phyloP scores from a whole-genome alignment of 169 alveolate species.

The Cytauxzoon felis region DNA sequence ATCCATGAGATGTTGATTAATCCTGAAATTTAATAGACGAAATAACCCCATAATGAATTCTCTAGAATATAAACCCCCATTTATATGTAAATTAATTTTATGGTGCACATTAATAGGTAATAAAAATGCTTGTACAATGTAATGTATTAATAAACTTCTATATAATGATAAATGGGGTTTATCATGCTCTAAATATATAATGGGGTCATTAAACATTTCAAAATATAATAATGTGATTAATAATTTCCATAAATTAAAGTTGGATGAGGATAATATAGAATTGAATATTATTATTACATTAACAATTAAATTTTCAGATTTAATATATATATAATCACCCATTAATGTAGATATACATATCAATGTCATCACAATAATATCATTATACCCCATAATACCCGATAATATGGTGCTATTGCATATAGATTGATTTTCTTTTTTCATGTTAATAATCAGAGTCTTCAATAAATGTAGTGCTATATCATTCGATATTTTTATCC shows the following conservation, averaged over 20 bases:
- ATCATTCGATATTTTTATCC: too few relatives aligned
- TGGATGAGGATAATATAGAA: too few relatives aligned
- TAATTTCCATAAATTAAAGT: neutral
- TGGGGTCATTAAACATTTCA: constrained; percentile 19
- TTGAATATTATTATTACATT: neutral
- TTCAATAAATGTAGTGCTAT: too few relatives aligned
- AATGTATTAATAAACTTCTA: constrained; percentile 29
- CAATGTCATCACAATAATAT: neutral
- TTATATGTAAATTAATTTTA: neutral
- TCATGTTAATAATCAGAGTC: too few relatives aligned
- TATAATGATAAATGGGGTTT: neutral
- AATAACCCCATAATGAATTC: constrained; percentile 9
- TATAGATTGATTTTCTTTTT: too few relatives aligned
- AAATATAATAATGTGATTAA: constrained; percentile 10
- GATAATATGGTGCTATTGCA: too few relatives aligned
- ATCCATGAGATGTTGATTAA: constrained; percentile 19
- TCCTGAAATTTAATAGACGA: constrained; percentile 32
- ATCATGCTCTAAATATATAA: constrained; percentile 35
- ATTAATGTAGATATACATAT: constrained; percentile 11
- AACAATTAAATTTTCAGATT: neutral
- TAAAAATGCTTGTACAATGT: neutral
- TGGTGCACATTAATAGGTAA: neutral
- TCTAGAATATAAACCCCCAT: neutral
- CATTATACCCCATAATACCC: too few relatives aligned
- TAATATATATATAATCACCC: constrained; percentile 3